These are phyloP conservation scores for Mycena maculata DNA, from an alignment of 768 basidiomycete genomes.

Conservation along the genomic window DNA sequence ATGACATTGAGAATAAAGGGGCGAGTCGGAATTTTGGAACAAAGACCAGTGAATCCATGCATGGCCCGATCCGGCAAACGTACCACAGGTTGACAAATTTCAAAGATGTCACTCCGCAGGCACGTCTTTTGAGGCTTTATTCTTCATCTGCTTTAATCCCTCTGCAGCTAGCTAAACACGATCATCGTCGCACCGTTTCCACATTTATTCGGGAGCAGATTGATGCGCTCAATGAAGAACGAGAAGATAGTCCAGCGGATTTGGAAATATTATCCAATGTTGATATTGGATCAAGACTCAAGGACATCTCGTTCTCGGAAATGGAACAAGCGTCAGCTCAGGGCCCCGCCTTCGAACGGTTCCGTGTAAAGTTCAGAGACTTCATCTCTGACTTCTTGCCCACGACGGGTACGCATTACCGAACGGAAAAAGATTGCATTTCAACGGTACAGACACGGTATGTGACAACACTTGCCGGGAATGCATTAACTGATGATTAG, in stretches of 20 bases:
- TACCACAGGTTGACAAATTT: conserved; percentile 33
- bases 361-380: conserved; percentile 8
- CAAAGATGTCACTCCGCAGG: conserved; percentile 35
- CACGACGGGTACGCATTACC: not conserved
- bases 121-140: no score
- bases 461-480: not conserved
- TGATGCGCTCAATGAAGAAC: not conserved
- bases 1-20: conserved; percentile 35
- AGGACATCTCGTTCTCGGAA: not conserved
- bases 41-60: conserved; percentile 35
- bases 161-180: conserved; percentile 2
- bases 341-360: not conserved
- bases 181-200: conserved; percentile 4
- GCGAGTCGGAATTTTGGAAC: conserved; percentile 35
- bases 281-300: conserved; percentile 2
- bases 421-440: not conserved
- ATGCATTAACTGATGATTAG: not conserved
- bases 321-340: no score
- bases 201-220: conserved; percentile 16
- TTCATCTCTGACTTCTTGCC: conserved; percentile 1
- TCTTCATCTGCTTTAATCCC: not conserved
- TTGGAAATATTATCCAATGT: conserved; percentile 8
- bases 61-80: conserved; percentile 32
- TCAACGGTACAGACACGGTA: not conserved
- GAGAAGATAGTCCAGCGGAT: not conserved